Base-by-base conservation (phyloP, 2,329 filamentous ascomycete species). In the Trichoderma asperellum region DNA sequence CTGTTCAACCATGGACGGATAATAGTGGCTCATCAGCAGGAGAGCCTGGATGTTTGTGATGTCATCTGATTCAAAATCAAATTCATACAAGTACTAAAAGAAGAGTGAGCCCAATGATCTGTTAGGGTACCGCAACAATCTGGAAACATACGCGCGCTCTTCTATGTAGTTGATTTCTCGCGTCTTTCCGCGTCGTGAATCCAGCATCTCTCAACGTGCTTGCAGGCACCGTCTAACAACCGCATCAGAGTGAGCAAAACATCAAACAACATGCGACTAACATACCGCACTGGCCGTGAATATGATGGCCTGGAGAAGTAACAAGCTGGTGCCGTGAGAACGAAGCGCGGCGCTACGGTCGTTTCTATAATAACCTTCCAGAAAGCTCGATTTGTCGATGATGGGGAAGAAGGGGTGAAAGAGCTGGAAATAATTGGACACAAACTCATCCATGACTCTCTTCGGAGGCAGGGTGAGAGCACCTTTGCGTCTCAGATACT, bases 361-460 rank as follows among this genome's bases (percentile, higher is more conserved):
- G 11, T 52, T 58, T 37, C 47, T 40, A 34, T 64, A 53, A 47
- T 73, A 73, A 4, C 43, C 34, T 1, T 40, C 57, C 16, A 73
- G 61, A 52, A 73, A 73, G 24, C 34, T 49, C 12, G 61, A 52
- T 43, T 70, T 71, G 34, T 73, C 71, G 24, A 73, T 56, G 29
- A 73, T 68, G 6, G 72, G 72, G 49, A 73, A 73, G 66, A 73
- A 73, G 5, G 72, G 70, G 21, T 74, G 73, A 37, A 74, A 72
- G 10, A 72, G 55, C 34, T 64, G 61, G 27, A 74, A 74, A 58
- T 73, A 74, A 12, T 68, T 58, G 1, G 68, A 65, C 52, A 74
- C 61, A 53, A 71, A 71, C 52, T 68, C 68, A 32, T 72, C 71
- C 49, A 73, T 65, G 10, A 72, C 57, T n/a, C 49, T 34, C 56